Percentiles rank a stretch among this genome's conserved stretches.
These are phyloP conservation scores for Scheffersomyces amazonensis DNA, from an alignment of 805 yeast species.

Conservation along the genomic window DNA sequence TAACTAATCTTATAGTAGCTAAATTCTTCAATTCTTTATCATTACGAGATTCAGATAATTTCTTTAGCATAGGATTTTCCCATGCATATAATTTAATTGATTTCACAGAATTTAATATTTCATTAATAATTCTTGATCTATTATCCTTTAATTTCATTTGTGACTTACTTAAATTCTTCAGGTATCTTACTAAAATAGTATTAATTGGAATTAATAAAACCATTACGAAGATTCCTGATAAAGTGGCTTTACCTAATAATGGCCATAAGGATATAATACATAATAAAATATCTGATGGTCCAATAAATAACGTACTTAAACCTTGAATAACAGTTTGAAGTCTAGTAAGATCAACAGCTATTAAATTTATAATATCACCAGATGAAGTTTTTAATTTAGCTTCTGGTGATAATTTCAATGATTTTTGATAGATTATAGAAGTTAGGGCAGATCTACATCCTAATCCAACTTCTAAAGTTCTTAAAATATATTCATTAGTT, in stretches of 20 bases:
- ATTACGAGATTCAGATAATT: conserved; percentile 53
- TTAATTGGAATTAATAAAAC: conserved; percentile 58
- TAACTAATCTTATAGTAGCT: conserved; percentile 43
- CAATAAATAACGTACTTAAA: conserved; percentile 53
- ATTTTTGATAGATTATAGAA: conserved; percentile 65
- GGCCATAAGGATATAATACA: conserved; percentile 54
- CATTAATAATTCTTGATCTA: conserved; percentile 58
- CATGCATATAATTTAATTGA: conserved; percentile 67
- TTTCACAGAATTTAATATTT: conserved; percentile 57
- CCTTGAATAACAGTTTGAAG: conserved; percentile 56
- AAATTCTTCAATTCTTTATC: conserved; percentile 53
- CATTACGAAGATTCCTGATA: conserved; percentile 56
- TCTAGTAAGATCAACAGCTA: conserved; percentile 72
- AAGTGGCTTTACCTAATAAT: conserved; percentile 55
- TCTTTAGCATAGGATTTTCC: conserved; percentile 62
- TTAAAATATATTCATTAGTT: conserved; percentile 66
- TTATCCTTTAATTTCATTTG: conserved; percentile 64
- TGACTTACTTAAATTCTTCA: conserved; percentile 44
- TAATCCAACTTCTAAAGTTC: conserved; percentile 59
- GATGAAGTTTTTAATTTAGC: conserved; percentile 59
- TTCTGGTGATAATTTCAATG: conserved; percentile 64
- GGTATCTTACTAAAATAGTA: conserved; percentile 41
- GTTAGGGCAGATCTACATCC: conserved; percentile 63
- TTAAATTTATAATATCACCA: conserved; percentile 77
- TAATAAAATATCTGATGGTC: conserved; percentile 54